These are phyloP conservation scores for Zopfochytrium polystomum DNA, from an alignment of 371 early-diverging fungal genomes.

Conservation along the genomic window DNA sequence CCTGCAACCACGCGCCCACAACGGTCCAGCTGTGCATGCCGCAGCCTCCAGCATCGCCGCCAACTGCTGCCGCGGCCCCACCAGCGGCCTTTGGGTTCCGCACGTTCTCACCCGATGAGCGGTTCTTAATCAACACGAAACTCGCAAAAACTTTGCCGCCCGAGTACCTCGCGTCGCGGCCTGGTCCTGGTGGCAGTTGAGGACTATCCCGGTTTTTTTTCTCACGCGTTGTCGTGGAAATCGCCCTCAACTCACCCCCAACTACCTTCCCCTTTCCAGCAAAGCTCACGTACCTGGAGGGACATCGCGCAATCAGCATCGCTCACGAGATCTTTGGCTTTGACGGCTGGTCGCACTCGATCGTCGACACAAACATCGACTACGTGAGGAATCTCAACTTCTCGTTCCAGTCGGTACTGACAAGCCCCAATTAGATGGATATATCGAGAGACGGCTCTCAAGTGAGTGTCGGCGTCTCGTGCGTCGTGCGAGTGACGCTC, in stretches of 20 bases:
- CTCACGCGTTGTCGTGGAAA: neutral
- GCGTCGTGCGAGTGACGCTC: slow-evolving; percentile 81
- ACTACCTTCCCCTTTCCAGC: slow-evolving; percentile 21
- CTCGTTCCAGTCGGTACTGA: neutral
- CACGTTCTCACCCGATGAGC: no score
- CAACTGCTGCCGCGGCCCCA: no score
- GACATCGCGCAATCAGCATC: slow-evolving; percentile 80
- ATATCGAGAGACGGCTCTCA: slow-evolving; percentile 31
- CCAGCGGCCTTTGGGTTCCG: no score
- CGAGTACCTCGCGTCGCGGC: slow-evolving; percentile 59
- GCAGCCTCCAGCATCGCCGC: no score
- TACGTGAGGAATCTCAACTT: slow-evolving; percentile 54
- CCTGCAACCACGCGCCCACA: no score
- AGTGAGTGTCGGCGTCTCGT: slow-evolving; percentile 75
- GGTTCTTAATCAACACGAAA: no score
- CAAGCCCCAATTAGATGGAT: slow-evolving; percentile 12
- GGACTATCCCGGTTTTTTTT: neutral
- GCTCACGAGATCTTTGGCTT: slow-evolving; percentile 98
- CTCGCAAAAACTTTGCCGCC: slow-evolving; percentile 59
- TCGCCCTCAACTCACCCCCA: neutral
- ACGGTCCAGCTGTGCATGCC: no score
- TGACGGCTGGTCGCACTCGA: slow-evolving; percentile 92
- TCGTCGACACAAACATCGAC: slow-evolving; percentile 75
- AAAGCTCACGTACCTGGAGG: slow-evolving; percentile 86
- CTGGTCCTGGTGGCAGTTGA: slow-evolving; percentile 48